Evolutionary conservation across 768 basidiomycete genomes (phyloP).

Genomic region (Lactarius trivialis): DNA sequence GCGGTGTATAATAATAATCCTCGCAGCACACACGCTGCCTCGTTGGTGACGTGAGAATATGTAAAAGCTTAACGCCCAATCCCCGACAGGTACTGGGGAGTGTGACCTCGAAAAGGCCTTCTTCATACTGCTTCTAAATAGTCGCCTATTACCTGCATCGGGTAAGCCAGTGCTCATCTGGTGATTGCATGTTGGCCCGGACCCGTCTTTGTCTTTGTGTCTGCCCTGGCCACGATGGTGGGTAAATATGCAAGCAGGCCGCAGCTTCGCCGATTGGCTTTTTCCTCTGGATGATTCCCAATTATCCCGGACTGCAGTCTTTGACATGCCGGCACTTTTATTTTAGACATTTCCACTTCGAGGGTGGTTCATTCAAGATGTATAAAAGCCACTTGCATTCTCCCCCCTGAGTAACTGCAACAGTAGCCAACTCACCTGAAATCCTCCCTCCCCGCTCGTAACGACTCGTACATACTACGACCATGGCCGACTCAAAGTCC

Average conservation of each 20-base stretch:
- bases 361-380: conserved; percentile 2
- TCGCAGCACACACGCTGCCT: conserved; percentile 2
- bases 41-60: conserved; percentile 17
- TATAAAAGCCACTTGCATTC: conserved; percentile 10
- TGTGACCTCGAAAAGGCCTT: conserved; percentile 18
- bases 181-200: conserved; percentile 14
- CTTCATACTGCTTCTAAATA: conserved; percentile 13
- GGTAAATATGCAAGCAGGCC: conserved; percentile 4
- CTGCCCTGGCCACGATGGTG: conserved; percentile 14
- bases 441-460: not conserved
- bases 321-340: conserved; percentile 21
- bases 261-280: conserved; percentile 17
- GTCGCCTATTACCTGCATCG: conserved; percentile 15
- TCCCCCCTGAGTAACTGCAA: not conserved
- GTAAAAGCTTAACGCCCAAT: conserved; percentile 21
- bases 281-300: conserved; percentile 20
- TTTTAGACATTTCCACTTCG: conserved; percentile 12
- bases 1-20: not conserved
- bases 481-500: conserved; percentile 16
- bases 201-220: conserved; percentile 1
- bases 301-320: conserved; percentile 14
- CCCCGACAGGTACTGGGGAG: conserved; percentile 9
- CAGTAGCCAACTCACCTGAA: not conserved
- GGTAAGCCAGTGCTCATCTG: conserved; percentile 16
- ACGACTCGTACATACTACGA: not conserved